These are phyloP conservation scores for Talaromyces sp. DNA, from an alignment of 2,329 filamentous ascomycete species.

Conservation along the genomic window DNA sequence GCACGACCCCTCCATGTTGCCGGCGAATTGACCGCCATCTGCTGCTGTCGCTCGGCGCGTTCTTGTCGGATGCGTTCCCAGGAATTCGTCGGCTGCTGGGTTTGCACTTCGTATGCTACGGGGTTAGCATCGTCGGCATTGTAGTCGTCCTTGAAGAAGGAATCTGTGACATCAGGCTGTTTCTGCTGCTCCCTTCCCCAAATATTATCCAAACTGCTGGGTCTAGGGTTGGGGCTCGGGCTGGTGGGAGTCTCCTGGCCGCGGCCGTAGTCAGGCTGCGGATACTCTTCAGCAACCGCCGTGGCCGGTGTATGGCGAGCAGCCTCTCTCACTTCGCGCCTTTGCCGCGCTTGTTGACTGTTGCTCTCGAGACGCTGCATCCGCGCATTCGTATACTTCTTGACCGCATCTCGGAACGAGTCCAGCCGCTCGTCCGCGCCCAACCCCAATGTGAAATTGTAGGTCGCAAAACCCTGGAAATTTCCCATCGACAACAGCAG, in stretches of 20 bases:
- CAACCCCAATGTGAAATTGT: conserved; percentile 1
- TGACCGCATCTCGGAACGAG: conserved; percentile 3
- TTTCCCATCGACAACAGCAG: conserved; percentile 2
- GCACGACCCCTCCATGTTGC: neutral
- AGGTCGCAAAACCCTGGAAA: conserved; percentile 2
- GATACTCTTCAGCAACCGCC: conserved; percentile 1
- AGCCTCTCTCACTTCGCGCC: conserved; percentile 1
- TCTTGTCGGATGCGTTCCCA: conserved; percentile 36
- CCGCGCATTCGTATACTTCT: conserved; percentile 8
- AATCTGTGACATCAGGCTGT: neutral
- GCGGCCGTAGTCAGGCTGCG: neutral
- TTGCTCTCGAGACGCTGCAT: conserved; percentile 2
- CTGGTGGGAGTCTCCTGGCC: neutral
- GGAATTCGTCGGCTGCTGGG: conserved; percentile 17
- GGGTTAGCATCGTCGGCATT: conserved; percentile 28
- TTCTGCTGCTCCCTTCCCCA: neutral
- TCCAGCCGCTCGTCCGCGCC: conserved; percentile 1
- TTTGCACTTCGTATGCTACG: conserved; percentile 27
- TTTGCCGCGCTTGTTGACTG: conserved; percentile 2
- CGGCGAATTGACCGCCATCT: neutral
- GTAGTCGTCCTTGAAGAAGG: conserved; percentile 6
- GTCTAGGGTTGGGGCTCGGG: neutral
- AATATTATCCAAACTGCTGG: neutral
- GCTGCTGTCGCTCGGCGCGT: conserved; percentile 11
- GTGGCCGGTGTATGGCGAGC: conserved; percentile 2